Evolutionary conservation across 2,329 filamentous ascomycete species (phyloP).

Genomic region (Trichoderma guizhouense): DNA sequence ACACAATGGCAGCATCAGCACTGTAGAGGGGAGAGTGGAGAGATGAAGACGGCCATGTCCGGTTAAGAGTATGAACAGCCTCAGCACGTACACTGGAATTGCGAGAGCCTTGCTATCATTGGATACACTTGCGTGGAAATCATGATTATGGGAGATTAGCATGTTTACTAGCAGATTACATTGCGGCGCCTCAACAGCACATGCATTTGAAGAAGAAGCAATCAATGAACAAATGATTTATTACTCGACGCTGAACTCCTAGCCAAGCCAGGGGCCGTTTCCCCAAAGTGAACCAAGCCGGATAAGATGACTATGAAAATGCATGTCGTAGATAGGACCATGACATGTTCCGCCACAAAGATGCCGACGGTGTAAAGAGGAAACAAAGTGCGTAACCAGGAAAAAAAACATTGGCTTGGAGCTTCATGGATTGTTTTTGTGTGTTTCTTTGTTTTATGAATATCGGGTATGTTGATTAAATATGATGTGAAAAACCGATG

Average conservation of each 20-base stretch:
- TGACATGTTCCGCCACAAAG: neutral
- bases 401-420: neutral
- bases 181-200: neutral
- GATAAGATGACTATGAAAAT: neutral
- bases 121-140: constrained; percentile 10
- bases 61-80: neutral
- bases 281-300: neutral
- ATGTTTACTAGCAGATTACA: constrained; percentile 10
- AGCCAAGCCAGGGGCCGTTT: neutral
- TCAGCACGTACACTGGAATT: neutral
- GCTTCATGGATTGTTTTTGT: neutral
- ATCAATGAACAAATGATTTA: neutral
- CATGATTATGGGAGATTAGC: constrained; percentile 7
- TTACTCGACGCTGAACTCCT: neutral
- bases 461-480: constrained; percentile 12
- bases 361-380: neutral
- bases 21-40: constrained; percentile 27
- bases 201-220: neutral
- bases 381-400: neutral
- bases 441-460: neutral
- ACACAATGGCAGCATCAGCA: constrained; percentile 39
- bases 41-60: neutral
- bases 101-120: constrained; percentile 7
- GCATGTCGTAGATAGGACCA: neutral
- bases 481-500: neutral